Base-by-base conservation (phyloP, 2,329 filamentous ascomycete species). In the Coniochaeta hoffmannii region DNA sequence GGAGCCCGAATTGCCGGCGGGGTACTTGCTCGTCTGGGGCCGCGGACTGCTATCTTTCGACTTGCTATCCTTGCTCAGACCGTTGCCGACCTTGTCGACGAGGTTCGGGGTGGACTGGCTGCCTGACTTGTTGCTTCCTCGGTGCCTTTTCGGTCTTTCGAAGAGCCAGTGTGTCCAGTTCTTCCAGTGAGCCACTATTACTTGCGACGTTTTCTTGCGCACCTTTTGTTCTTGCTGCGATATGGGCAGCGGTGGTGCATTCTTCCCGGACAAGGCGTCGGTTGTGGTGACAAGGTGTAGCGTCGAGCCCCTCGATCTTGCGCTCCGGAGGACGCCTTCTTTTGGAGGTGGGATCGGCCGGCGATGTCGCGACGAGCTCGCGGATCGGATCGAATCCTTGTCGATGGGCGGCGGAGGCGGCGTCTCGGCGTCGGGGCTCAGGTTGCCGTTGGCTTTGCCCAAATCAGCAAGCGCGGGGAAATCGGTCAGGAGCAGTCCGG, bases 291-390 rank as follows among this genome's bases (percentile, higher is more conserved):
- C 90, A 4, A 95, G 82, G 66, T 96, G 90, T 31, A 97, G 79
- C 60, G 90, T 94, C 62, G 91, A 96, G 44, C 89, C 88, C 58
- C 90, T 80, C 61, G 89, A 88, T 62, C 87, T 79, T 57, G 88
- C 84, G 59, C 84, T 85, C 61, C 84, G 77, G 55, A 87, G 69
- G 11, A 83, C 72, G 14, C 84, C 82, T 67, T 97, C 92, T 68
- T 97, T 97, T 1, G 93, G 91, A 41, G 93, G 93, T 10, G 88
- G 89, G 38, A 89, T 77, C 6, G 92, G 83, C 35, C 81, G 87
- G 50, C 89, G 85, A 58, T 88, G 85, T 58, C 87, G 78, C 30
- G 90, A 91, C 12, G 90, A 90, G 64, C 89, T 91, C 22, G 80
- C 80, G 17, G 88, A 92, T 32, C 89, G 82, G 54, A 88, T 76